A percentile compares a stretch with the other conserved stretches of the same genome.
Evolutionary conservation across 208 protist genomes (phyloP).

Genomic region (Histomonas meleagridis): DNA sequence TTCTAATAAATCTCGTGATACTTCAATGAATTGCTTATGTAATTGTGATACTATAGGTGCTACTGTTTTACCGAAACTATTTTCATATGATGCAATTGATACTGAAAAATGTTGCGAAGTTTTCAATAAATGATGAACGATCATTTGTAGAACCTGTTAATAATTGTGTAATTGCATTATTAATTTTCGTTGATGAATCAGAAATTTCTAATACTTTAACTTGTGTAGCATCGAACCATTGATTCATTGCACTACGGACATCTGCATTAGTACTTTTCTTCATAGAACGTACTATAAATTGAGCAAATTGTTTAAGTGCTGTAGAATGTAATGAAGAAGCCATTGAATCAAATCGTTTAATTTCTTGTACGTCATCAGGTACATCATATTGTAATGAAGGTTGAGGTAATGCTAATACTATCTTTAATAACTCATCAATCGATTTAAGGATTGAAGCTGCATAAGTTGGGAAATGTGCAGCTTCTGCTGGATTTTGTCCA

Average conservation of each 20-base stretch:
- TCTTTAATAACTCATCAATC: neutral
- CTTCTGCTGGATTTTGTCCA: neutral
- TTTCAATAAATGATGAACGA: neutral
- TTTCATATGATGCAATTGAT: neutral
- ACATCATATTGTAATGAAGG: neutral
- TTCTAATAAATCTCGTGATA: neutral
- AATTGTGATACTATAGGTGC: neutral
- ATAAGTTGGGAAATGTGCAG: neutral
- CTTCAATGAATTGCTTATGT: neutral
- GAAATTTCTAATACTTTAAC: neutral
- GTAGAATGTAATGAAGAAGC: neutral
- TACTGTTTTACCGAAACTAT: constrained; percentile 9
- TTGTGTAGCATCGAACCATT: constrained; percentile 36
- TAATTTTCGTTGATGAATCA: neutral
- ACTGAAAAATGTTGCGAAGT: neutral
- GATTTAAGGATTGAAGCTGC: neutral
- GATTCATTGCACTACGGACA: neutral
- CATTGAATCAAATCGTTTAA: neutral
- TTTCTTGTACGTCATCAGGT: neutral
- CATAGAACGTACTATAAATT: neutral
- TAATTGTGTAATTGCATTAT: neutral
- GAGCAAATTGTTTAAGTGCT: neutral
- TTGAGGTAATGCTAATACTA: neutral
- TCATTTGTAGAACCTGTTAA: neutral
- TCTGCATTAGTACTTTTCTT: neutral